Evolutionary conservation across 1,139 yeast species (phyloP).

Genomic region (Debaryomyces subglobosus): DNA sequence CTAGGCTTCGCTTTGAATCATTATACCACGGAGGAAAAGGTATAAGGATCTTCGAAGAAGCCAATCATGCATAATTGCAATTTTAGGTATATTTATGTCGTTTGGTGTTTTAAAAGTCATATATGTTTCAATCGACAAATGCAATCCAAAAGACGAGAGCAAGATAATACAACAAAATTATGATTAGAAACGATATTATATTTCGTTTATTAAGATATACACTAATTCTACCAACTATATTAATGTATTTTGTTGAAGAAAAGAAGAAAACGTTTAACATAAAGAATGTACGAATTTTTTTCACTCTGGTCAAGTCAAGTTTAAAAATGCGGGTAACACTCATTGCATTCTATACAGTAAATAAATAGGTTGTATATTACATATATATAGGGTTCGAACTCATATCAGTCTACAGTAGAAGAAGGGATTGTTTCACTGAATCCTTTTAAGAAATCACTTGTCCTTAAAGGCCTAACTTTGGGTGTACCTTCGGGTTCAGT

Average conservation of each 20-base stretch:
- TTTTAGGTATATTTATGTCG: background rate
- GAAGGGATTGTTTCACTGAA: conserved; percentile 38
- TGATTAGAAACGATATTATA: background rate
- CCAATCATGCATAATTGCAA: conserved; percentile 24
- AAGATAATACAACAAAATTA: background rate
- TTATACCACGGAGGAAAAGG: conserved; percentile 54
- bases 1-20: conserved; percentile 77
- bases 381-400: conserved; percentile 1
- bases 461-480: conserved; percentile 47
- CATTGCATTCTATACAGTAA: background rate
- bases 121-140: background rate
- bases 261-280: background rate
- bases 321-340: conserved; percentile 8
- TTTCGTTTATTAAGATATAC: conserved; percentile 7
- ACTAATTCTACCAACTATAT: conserved; percentile 6
- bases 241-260: background rate
- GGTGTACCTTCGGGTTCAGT: conserved; percentile 29
- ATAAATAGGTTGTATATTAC: conserved; percentile 6
- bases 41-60: conserved; percentile 73
- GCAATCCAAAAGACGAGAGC: background rate
- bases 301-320: background rate
- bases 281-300: background rate
- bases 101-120: background rate
- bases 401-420: conserved; percentile 31
- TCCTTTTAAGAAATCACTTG: conserved; percentile 48